Conservation (phyloP, 352 stramenopile species). For the Pythium vanterpoolii region DNA sequence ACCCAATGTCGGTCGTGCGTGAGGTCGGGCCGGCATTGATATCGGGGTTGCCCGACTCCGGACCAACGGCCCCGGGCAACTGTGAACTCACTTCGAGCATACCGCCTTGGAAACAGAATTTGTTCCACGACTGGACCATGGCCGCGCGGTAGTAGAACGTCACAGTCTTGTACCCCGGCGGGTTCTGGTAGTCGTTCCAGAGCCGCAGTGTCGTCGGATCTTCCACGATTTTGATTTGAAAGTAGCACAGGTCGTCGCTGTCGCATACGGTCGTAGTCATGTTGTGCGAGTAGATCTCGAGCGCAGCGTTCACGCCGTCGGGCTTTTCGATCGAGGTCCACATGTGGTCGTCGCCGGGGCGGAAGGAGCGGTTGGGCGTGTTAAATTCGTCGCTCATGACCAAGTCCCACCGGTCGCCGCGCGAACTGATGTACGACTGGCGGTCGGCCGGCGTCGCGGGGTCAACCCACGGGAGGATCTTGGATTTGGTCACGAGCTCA, state of each 20-base stretch:
- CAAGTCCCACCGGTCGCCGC: conserved; percentile 48
- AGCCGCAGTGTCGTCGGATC: conserved; percentile 40
- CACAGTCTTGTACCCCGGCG: conserved; percentile 53
- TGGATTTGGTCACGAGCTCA: conserved; percentile 50
- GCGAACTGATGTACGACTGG: conserved; percentile 48
- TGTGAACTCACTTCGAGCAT: conserved; percentile 90
- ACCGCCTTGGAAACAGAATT: conserved; percentile 94
- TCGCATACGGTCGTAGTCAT: conserved; percentile 66
- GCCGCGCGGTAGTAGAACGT: conserved; percentile 64
- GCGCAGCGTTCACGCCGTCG: conserved; percentile 66
- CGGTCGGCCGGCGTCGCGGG: conserved; percentile 37
- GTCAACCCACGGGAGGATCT: conserved; percentile 62
- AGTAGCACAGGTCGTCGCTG: conserved; percentile 49
- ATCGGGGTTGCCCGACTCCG: conserved; percentile 36
- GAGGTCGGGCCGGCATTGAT: conserved; percentile 1
- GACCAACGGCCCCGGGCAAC: conserved; percentile 67
- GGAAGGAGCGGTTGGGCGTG: conserved; percentile 63
- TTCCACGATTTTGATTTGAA: conserved; percentile 50
- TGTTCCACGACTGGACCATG: conserved; percentile 95
- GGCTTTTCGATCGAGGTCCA: conserved; percentile 88
- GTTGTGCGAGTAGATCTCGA: conserved; percentile 71
- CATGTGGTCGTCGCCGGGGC: conserved; percentile 90
- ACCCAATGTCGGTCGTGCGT: conserved; percentile 24
- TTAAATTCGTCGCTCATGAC: conserved; percentile 83
- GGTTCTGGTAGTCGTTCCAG: conserved; percentile 64